Evolutionary conservation across 2,329 filamentous ascomycete species (phyloP).

Genomic region (Aspergillus japonicus): DNA sequence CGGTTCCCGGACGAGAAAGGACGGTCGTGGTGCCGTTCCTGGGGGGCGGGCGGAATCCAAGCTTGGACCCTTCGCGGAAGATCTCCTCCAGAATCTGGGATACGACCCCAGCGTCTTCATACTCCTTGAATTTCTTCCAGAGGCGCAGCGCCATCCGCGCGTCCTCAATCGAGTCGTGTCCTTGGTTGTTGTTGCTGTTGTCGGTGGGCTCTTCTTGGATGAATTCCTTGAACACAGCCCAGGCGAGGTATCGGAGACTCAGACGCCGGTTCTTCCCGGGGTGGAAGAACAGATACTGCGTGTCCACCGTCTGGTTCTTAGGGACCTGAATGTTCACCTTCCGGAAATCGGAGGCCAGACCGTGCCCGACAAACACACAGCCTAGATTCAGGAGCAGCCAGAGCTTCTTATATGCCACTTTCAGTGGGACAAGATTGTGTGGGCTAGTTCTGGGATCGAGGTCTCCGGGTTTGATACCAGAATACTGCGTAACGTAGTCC

Average conservation of each 20-base stretch:
- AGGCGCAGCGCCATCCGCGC: constrained; percentile 85
- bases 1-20: constrained; percentile 40
- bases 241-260: constrained; percentile 86
- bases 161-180: constrained; percentile 93
- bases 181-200: constrained; percentile 37
- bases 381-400: constrained; percentile 95
- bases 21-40: constrained; percentile 35
- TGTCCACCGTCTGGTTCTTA: constrained; percentile 86
- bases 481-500: constrained; percentile 92
- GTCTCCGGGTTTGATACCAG: constrained; percentile 82
- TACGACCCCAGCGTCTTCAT: constrained; percentile 77
- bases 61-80: constrained; percentile 65
- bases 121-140: constrained; percentile 88
- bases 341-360: constrained; percentile 90
- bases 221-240: constrained; percentile 85
- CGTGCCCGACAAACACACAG: constrained; percentile 90
- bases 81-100: constrained; percentile 84
- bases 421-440: constrained; percentile 82
- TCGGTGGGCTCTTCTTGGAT: constrained; percentile 75
- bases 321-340: constrained; percentile 98
- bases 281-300: constrained; percentile 86
- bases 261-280: constrained; percentile 79
- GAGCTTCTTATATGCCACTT: constrained; percentile 94
- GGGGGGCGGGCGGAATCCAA: constrained; percentile 57
- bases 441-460: constrained; percentile 74